These are phyloP conservation scores for Lachnum nothofagi DNA, from an alignment of 2,329 filamentous ascomycete genomes.

Conservation along the genomic window DNA sequence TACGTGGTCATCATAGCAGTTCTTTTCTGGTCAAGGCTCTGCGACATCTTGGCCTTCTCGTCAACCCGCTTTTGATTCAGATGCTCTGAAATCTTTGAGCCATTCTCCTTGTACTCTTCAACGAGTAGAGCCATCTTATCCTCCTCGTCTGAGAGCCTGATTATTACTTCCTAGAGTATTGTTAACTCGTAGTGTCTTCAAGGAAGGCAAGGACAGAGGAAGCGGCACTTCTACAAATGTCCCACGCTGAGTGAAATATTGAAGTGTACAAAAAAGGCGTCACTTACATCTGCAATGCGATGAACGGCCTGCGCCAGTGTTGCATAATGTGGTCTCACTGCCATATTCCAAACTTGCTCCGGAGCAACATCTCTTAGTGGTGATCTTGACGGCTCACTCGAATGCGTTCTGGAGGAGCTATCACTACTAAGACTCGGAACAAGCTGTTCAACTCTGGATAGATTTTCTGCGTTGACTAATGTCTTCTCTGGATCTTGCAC, in stretches of 20 bases:
- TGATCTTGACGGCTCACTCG: slow-evolving; percentile 14
- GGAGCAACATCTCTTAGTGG: slow-evolving; percentile 12
- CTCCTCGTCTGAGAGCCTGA: slow-evolving; percentile 27
- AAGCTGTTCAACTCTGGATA: slow-evolving; percentile 2
- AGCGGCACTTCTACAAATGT: no score
- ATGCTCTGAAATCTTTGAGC: slow-evolving; percentile 22
- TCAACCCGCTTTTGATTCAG: slow-evolving; percentile 16
- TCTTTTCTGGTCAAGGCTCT: slow-evolving; percentile 18
- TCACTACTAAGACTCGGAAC: slow-evolving; percentile 17
- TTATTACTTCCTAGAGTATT: slow-evolving; percentile 27
- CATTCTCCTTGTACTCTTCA: slow-evolving; percentile 28
- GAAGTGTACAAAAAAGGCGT: not conserved
- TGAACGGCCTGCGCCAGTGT: slow-evolving; percentile 24
- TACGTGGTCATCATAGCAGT: slow-evolving; percentile 20
- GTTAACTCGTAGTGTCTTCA: no score
- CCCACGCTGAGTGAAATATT: no score
- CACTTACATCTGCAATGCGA: slow-evolving; percentile 30
- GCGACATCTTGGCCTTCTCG: slow-evolving; percentile 16
- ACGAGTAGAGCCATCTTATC: slow-evolving; percentile 27
- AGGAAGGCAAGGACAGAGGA: no score
- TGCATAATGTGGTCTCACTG: slow-evolving; percentile 29
- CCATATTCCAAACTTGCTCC: slow-evolving; percentile 25
- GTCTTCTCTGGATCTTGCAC: slow-evolving; percentile 20
- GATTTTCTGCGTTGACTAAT: slow-evolving; percentile 13
- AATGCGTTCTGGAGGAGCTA: slow-evolving; percentile 8